Conservation (phyloP, 2,329 filamentous ascomycete species). For the Phyllosticta citrichinensis region DNA sequence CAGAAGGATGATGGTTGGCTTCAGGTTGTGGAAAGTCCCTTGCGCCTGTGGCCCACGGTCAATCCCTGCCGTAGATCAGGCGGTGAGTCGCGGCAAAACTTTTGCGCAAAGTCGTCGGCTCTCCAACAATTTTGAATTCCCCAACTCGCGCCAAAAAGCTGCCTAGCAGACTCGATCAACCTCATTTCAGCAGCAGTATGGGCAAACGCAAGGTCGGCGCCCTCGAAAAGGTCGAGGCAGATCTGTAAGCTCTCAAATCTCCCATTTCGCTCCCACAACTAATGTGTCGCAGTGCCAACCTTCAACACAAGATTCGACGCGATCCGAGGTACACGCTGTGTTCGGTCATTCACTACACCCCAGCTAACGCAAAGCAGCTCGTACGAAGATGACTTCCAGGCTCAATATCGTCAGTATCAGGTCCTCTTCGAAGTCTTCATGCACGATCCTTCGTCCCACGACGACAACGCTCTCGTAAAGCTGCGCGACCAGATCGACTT, state of each 20-base stretch:
- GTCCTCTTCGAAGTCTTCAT: slow-evolving; percentile 87
- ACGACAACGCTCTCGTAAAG: slow-evolving; percentile 67
- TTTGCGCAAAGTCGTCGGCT: background rate
- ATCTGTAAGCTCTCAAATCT: slow-evolving; percentile 46
- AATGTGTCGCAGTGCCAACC: slow-evolving; percentile 50
- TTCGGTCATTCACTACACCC: background rate
- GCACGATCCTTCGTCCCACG: slow-evolving; percentile 66
- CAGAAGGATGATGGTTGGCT: background rate
- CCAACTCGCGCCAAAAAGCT: background rate
- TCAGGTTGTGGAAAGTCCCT: background rate
- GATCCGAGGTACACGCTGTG: slow-evolving; percentile 58
- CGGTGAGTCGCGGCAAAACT: background rate
- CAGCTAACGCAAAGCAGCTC: slow-evolving; percentile 43
- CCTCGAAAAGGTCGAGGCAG: slow-evolving; percentile 90
- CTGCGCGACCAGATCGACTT: slow-evolving; percentile 90
- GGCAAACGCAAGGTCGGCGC: slow-evolving; percentile 84
- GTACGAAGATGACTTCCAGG: slow-evolving; percentile 79
- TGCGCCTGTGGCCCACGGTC: background rate
- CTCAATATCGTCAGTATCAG: slow-evolving; percentile 86
- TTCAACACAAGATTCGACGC: slow-evolving; percentile 84
- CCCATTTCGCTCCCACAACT: background rate
- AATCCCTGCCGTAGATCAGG: background rate
- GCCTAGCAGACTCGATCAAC: background rate
- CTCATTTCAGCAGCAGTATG: slow-evolving; percentile 37
- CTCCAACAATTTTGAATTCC: background rate